Evolutionary conservation across 129 eudicot genomes (phyloP), one percentile per base, ranked within the genome.

Genomic region (Arctium lappa): DNA sequence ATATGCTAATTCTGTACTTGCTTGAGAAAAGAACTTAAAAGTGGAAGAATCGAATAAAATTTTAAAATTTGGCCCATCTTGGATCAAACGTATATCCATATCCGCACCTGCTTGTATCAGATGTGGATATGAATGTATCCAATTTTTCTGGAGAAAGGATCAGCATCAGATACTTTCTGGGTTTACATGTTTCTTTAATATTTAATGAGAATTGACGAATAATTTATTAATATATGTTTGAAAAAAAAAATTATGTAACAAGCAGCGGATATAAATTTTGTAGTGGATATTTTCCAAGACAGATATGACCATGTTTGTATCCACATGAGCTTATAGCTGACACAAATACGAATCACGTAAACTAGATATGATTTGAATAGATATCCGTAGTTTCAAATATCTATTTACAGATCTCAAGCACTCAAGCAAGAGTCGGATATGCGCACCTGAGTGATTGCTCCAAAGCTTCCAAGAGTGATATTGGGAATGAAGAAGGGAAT

Each of bases 391-490:
- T 38, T 38, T 38, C 40, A 22, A 38, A 38, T 42, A 42, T 42
- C 50, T 42, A 42, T 77, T 77, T 12, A 56, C 46, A 40, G 33
- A 40, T 48, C 60, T 48, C 68, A 36, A 31, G 69, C 12, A 30
- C 6, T 69, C 33, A 0, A 60, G 13, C 38, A 22, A 81, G 36
- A 30, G 81, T n/a, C n/a, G 12, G 3, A 79, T 66, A 29, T 73
- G 40, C 69, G 42, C 53, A 96, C 99, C 99, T 93, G 99, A 66
- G 99, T 96, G 80, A 96, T 93, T 82, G 99, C 99, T 29, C 99
- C 99, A 84, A 96, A 96, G 86, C 94, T 93, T 82, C 99, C 99
- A 65, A 96, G 96, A 74, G 99, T 96, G 77, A 86, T 96, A 83
- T 96, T 96, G 2, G 99, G 98, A 84, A 96, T 91, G 76, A 96